Conservation (phyloP, 2,329 filamentous ascomycete species). For the Claviceps pazoutovae region DNA sequence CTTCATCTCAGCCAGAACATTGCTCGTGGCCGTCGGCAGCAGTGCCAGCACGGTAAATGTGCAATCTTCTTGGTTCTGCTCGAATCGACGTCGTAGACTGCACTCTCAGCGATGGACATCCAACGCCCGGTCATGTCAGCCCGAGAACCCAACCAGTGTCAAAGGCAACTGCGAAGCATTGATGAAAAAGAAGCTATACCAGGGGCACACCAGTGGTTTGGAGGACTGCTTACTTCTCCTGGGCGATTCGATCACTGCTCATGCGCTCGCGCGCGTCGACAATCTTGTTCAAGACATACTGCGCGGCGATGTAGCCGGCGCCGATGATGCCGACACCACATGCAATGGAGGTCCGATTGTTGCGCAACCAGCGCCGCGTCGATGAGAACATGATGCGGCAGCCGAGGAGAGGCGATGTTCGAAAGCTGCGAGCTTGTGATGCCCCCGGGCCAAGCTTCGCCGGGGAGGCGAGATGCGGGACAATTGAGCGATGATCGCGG, state of each 20-base stretch:
- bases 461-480: no score
- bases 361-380: conserved; percentile 79
- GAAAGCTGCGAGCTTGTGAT: background rate
- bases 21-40: conserved; percentile 78
- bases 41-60: conserved; percentile 96
- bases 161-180: no score
- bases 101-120: background rate
- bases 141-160: background rate
- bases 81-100: conserved; percentile 86
- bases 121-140: background rate
- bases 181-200: no score
- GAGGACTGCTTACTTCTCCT: conserved; percentile 66
- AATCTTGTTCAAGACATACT: conserved; percentile 86
- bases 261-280: conserved; percentile 90
- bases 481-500: no score
- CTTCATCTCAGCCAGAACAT: conserved; percentile 74
- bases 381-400: conserved; percentile 43
- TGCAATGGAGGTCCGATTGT: conserved; percentile 80
- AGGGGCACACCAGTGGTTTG: no score
- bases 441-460: background rate
- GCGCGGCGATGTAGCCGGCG: conserved; percentile 78
- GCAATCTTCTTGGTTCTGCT: conserved; percentile 98
- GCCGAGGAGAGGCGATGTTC: background rate
- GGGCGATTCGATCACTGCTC: conserved; percentile 88
- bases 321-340: conserved; percentile 79